phyloP scores from a whole-genome alignment of 495 filamentous ascomycete genomes.

The Penicillium maclennaniae region DNA sequence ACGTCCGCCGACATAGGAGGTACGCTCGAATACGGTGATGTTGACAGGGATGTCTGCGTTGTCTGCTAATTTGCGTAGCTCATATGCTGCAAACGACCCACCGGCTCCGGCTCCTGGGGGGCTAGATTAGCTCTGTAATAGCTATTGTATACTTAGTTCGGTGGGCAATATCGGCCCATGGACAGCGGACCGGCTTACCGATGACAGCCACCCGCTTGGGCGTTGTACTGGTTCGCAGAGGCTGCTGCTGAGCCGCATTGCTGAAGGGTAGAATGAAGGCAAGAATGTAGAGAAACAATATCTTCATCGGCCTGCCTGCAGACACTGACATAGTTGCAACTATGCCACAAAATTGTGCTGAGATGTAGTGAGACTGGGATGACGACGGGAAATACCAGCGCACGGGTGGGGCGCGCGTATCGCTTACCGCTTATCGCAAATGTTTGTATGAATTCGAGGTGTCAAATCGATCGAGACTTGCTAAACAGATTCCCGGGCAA shows the following conservation, averaged over 20 bases:
- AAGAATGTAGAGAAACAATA: conserved; percentile 6
- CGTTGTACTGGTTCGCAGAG: conserved; percentile 13
- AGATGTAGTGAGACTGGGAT: too few species aligned
- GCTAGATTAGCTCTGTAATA: not conserved
- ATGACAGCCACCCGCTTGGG: conserved; percentile 47
- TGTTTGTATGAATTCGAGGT: too few species aligned
- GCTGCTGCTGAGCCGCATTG: conserved; percentile 27
- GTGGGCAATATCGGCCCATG: not conserved
- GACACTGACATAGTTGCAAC: not conserved
- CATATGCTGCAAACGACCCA: conserved; percentile 82
- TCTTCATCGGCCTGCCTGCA: not conserved
- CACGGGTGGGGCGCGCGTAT: too few species aligned
- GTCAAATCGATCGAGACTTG: too few species aligned
- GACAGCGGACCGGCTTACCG: conserved; percentile 25
- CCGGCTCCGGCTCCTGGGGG: conserved; percentile 79
- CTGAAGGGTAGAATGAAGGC: conserved; percentile 17
- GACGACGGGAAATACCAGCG: too few species aligned
- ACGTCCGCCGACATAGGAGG: conserved; percentile 76
- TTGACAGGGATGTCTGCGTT: conserved; percentile 53
- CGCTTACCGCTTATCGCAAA: too few species aligned
- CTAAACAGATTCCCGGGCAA: too few species aligned
- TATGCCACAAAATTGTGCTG: not conserved
- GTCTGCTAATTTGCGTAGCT: conserved; percentile 65
- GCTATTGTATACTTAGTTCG: too few species aligned
- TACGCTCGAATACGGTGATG: conserved; percentile 86